phyloP scores from a whole-genome alignment of 805 yeast genomes.

The Candida berthetii region DNA sequence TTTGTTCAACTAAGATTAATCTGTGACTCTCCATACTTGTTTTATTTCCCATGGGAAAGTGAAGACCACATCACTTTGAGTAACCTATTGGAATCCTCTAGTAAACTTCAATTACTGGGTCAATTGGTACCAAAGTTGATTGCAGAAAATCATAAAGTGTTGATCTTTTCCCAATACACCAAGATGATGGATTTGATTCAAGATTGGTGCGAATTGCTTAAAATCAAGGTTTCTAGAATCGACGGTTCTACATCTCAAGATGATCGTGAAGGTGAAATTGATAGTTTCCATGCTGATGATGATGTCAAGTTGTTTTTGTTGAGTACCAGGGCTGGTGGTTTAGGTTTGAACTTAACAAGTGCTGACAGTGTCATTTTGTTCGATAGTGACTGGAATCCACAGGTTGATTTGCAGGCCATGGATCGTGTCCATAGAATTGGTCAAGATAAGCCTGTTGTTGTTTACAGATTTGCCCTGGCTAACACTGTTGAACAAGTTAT shows the following conservation, averaged over 20 bases:
- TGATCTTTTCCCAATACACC: slow-evolving; percentile 86
- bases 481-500: slow-evolving; percentile 83
- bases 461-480: slow-evolving; percentile 70
- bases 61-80: slow-evolving; percentile 33
- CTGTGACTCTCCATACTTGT: slow-evolving; percentile 82
- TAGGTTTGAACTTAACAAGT: slow-evolving; percentile 79
- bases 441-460: slow-evolving; percentile 75
- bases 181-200: slow-evolving; percentile 73
- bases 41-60: slow-evolving; percentile 68
- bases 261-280: slow-evolving; percentile 60
- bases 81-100: slow-evolving; percentile 48
- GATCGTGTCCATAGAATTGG: slow-evolving; percentile 95
- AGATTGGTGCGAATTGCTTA: slow-evolving; percentile 58
- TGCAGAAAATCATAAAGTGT: slow-evolving; percentile 52
- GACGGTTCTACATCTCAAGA: slow-evolving; percentile 72
- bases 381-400: slow-evolving; percentile 98
- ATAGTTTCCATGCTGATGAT: slow-evolving; percentile 31
- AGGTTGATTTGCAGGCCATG: slow-evolving; percentile 93
- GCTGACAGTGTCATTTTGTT: slow-evolving; percentile 89
- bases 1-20: slow-evolving; percentile 82
- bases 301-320: slow-evolving; percentile 54
- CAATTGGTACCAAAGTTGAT: slow-evolving; percentile 52
- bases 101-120: slow-evolving; percentile 67
- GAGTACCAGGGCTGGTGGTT: slow-evolving; percentile 92
- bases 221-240: slow-evolving; percentile 46